These are phyloP conservation scores for Fusarium paranaense DNA, from an alignment of 2,329 filamentous ascomycete species.

Conservation along the genomic window DNA sequence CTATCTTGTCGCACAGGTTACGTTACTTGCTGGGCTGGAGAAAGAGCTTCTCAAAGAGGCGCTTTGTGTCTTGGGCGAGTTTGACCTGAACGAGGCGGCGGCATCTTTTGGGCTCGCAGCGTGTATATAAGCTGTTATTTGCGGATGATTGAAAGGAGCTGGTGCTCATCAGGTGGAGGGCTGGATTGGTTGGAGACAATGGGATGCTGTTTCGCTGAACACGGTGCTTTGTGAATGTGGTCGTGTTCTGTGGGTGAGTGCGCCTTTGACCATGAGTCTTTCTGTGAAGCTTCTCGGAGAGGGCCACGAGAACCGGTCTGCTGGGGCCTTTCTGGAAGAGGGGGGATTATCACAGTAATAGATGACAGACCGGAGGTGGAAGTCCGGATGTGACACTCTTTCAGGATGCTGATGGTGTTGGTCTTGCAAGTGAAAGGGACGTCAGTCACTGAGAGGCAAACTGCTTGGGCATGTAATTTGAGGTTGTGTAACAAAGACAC, in stretches of 20 bases:
- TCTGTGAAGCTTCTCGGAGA: background rate
- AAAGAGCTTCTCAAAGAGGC: conserved; percentile 10
- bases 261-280: background rate
- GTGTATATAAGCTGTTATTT: conserved; percentile 11
- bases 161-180: background rate
- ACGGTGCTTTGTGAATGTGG: conserved; percentile 16
- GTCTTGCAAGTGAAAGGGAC: background rate
- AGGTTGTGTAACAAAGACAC: conserved; percentile 18
- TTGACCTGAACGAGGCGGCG: background rate
- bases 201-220: conserved; percentile 25
- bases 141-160: conserved; percentile 4
- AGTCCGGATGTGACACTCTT: conserved; percentile 14
- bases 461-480: background rate
- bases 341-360: background rate
- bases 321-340: background rate
- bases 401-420: background rate
- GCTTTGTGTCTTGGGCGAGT: conserved; percentile 13
- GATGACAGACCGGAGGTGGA: conserved; percentile 18
- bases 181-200: conserved; percentile 7
- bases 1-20: conserved; percentile 38
- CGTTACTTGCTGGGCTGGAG: conserved; percentile 19
- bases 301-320: conserved; percentile 10
- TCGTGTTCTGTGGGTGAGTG: conserved; percentile 8
- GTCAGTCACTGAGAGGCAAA: conserved; percentile 30
- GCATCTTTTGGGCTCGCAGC: background rate